Conservation (phyloP, 2,329 filamentous ascomycete genomes). For the Rosellinia necatrix region DNA sequence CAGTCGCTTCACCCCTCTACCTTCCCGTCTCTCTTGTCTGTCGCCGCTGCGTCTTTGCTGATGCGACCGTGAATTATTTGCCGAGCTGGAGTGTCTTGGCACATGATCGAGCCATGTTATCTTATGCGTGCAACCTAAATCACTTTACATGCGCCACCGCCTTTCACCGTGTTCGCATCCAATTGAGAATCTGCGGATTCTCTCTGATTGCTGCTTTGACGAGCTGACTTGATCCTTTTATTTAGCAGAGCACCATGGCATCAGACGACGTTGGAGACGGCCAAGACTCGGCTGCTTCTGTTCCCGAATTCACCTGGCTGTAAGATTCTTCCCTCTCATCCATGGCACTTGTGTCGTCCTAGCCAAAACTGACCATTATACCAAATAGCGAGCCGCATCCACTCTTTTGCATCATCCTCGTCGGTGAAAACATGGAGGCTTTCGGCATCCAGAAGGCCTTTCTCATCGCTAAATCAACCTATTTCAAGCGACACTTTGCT, state of each 20-base stretch:
- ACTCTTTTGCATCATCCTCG: constrained; percentile 58
- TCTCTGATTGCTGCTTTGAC: background rate
- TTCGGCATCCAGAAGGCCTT: constrained; percentile 66
- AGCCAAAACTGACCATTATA: constrained; percentile 6
- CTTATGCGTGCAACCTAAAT: constrained; percentile 2
- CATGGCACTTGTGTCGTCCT: background rate
- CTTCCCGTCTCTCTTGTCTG: background rate
- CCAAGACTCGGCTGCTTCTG: constrained; percentile 9
- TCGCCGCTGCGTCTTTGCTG: constrained; percentile 11
- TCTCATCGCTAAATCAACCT: constrained; percentile 55
- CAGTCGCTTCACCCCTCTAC: constrained; percentile 5
- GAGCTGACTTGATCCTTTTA: constrained; percentile 6
- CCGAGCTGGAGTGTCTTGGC: constrained; percentile 25
- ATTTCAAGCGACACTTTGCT: constrained; percentile 53
- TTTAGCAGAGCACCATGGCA: constrained; percentile 19
- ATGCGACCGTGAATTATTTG: constrained; percentile 27
- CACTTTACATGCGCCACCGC: constrained; percentile 6
- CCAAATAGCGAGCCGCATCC: constrained; percentile 57
- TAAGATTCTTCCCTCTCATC: constrained; percentile 17
- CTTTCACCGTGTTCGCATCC: constrained; percentile 1
- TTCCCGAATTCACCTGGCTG: constrained; percentile 32
- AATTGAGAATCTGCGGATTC: background rate
- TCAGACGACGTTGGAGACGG: constrained; percentile 15
- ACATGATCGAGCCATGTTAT: constrained; percentile 8
- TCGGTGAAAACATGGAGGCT: constrained; percentile 56